Base-by-base conservation (phyloP, 768 basidiomycete species). In the Mycena sanguinolenta region DNA sequence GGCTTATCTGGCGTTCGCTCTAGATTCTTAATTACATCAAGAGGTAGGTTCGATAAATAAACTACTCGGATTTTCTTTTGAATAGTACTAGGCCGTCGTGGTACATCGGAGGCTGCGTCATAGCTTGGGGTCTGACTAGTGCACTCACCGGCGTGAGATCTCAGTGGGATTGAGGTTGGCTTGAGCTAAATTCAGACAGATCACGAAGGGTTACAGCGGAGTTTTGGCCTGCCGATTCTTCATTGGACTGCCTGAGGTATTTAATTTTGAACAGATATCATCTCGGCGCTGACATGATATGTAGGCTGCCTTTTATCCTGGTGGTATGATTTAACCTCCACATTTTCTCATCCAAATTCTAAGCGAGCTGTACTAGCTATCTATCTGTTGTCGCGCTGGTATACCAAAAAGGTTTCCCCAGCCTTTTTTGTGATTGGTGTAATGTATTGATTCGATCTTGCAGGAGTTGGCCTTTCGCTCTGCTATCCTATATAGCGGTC, bases 381-480 rank as follows among this genome's bases (percentile, higher is more conserved):
- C 10, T 85, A 82, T 66, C 76, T 85, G 13, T 78, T 88, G 2
- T 88, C 86, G 21, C 81, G 86, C 42, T 89, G 87, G 87, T 88
- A 89, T 69, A 88, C 88, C 2, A 86, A 82, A 72, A 87, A 92
- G 86, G 91, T 82, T 21, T 21, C 34, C 28, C 25, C 38, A 16
- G n/a, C 46, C 21, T 0, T 21, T 17, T 30, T 17, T 32, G 21
- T 39, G 49, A 21, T 12, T n/a, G 23, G 9, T 10, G n/a, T 42
- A 34, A 4, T 5, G 17, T 19, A 6, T 60, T 2, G 17, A 46
- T n/a, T 27, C 64, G 25, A 10, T 16, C 19, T 67, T 32, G n/a
- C 72, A 91, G 88, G 90, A 92, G 80, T 80, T 92, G 14, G 87
- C 90, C 1, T 87, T 92, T 64, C 87, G 91, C 42, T 87, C 89